These are phyloP conservation scores for Trametes gibbosa DNA, from an alignment of 768 basidiomycete species.

Conservation along the genomic window DNA sequence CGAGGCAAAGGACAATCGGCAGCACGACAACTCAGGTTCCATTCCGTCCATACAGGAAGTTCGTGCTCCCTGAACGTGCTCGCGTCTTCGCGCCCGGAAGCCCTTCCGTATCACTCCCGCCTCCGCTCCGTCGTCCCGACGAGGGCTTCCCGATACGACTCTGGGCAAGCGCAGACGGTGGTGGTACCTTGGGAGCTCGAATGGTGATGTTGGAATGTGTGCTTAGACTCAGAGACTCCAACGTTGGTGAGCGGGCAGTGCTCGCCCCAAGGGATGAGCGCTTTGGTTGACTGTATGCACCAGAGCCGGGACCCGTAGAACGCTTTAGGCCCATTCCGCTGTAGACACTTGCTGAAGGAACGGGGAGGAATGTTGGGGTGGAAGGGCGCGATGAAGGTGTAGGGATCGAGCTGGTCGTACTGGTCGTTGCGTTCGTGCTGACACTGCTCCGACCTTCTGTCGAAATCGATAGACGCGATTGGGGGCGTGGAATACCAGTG, in stretches of 20 bases:
- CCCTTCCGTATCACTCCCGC: constrained; percentile 20
- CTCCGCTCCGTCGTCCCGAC: constrained; percentile 28
- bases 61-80: constrained; percentile 27
- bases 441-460: constrained; percentile 41
- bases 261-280: constrained; percentile 62
- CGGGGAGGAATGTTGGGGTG: constrained; percentile 75
- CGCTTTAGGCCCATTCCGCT: constrained; percentile 52
- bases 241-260: constrained; percentile 31
- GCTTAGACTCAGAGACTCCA: constrained; percentile 10
- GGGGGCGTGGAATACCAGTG: constrained; percentile 57
- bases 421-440: constrained; percentile 55
- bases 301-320: constrained; percentile 49
- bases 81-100: constrained; percentile 17
- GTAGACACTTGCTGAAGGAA: constrained; percentile 55
- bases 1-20: background rate
- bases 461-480: constrained; percentile 69
- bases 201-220: constrained; percentile 28
- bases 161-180: constrained; percentile 24
- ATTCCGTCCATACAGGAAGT: constrained; percentile 13
- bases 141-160: constrained; percentile 33
- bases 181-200: constrained; percentile 25
- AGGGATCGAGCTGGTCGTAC: constrained; percentile 58
- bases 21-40: constrained; percentile 3
- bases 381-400: constrained; percentile 68
- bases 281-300: constrained; percentile 45